phyloP scores from a whole-genome alignment of 352 stramenopile species.

The Globisporangium orthogonon region DNA sequence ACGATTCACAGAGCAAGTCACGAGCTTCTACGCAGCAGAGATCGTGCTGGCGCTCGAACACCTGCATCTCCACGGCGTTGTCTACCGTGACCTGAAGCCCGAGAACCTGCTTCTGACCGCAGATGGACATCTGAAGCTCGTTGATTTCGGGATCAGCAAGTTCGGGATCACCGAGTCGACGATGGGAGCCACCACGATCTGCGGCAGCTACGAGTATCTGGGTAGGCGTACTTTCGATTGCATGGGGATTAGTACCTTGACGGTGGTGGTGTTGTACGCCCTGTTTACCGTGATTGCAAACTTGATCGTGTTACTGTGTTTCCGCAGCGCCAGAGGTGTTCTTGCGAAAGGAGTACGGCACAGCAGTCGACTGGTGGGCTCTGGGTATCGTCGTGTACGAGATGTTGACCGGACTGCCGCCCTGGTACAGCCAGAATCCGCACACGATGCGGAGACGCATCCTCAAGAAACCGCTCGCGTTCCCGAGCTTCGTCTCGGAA shows the following conservation, averaged over 20 bases:
- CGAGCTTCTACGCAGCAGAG: constrained; percentile 69
- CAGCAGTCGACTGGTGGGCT: constrained; percentile 76
- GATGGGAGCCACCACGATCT: constrained; percentile 50
- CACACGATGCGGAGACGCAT: constrained; percentile 43
- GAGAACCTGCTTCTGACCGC: constrained; percentile 68
- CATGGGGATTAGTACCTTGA: too few relatives aligned
- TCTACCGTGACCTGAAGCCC: constrained; percentile 81
- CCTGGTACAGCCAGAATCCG: constrained; percentile 69
- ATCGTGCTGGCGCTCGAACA: constrained; percentile 74
- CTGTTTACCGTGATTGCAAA: not conserved
- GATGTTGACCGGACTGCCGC: constrained; percentile 67
- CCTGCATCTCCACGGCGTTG: constrained; percentile 76
- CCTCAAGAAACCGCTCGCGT: constrained; percentile 40
- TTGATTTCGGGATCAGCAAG: constrained; percentile 83
- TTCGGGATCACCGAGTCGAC: constrained; percentile 72
- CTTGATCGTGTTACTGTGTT: too few relatives aligned
- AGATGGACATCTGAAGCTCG: constrained; percentile 66
- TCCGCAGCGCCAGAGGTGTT: constrained; percentile 64
- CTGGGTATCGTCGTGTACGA: constrained; percentile 74
- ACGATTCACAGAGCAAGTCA: constrained; percentile 46
- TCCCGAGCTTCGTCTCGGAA: constrained; percentile 43
- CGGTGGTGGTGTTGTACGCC: not conserved
- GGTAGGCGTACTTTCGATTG: constrained; percentile 23
- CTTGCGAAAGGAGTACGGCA: constrained; percentile 55
- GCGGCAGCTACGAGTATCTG: constrained; percentile 78